These are phyloP conservation scores for Pestalotiopsis sp. DNA, from an alignment of 2,329 filamentous ascomycete species.

Conservation along the genomic window DNA sequence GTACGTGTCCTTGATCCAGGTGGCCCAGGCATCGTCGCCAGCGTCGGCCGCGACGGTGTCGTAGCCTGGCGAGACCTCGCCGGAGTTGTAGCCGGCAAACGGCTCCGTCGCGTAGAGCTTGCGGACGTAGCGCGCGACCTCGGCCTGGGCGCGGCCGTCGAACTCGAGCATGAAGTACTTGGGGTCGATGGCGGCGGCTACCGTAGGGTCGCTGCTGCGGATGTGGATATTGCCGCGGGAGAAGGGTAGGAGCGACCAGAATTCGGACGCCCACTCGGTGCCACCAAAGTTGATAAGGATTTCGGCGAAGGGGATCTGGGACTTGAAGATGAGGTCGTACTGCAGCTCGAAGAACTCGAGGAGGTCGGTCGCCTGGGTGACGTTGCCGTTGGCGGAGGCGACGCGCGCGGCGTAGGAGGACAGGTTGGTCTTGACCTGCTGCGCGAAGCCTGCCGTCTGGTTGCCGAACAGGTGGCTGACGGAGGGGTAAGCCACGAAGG, in stretches of 20 bases:
- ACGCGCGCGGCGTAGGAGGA: conserved; percentile 11
- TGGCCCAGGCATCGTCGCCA: conserved; percentile 5
- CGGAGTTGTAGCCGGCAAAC: conserved; percentile 12
- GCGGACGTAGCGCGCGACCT: conserved; percentile 30
- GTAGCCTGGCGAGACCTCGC: conserved; percentile 20
- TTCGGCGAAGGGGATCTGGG: conserved; percentile 14
- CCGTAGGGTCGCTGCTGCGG: not conserved
- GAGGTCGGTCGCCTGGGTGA: conserved; percentile 16
- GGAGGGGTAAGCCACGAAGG: conserved; percentile 4
- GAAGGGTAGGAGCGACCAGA: conserved; percentile 19
- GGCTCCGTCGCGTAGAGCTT: conserved; percentile 21
- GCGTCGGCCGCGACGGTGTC: conserved; percentile 15
- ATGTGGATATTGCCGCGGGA: conserved; percentile 18
- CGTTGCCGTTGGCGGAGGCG: conserved; percentile 15
- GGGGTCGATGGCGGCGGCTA: conserved; percentile 36
- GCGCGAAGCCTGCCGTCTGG: conserved; percentile 8
- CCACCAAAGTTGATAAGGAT: conserved; percentile 5
- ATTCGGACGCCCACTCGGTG: conserved; percentile 12
- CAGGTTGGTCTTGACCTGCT: conserved; percentile 9
- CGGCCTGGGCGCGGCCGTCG: conserved; percentile 37
- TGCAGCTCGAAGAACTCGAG: conserved; percentile 18
- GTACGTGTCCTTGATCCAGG: conserved; percentile 12
- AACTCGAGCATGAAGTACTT: conserved; percentile 43
- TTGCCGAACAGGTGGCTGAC: conserved; percentile 17
- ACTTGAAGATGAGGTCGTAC: conserved; percentile 18